Percentiles rank a stretch among this genome's conserved stretches.
phyloP scores from a whole-genome alignment of 768 basidiomycete species.

The Lentinula guzmanii region DNA sequence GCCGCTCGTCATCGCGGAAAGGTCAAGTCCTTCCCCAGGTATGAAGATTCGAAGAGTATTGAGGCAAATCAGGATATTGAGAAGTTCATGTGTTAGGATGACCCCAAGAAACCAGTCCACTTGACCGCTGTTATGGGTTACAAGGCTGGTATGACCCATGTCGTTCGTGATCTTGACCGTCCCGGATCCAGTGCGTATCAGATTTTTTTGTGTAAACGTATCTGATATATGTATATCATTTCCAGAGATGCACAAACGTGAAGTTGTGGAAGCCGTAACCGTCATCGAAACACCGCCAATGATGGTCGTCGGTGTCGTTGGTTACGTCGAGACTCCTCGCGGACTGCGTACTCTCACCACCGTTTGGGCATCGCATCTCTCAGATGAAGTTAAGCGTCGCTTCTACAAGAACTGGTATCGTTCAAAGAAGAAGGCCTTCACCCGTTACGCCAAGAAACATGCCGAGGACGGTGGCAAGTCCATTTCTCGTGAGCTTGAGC shows the following conservation, averaged over 20 bases:
- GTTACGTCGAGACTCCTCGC: slow-evolving; percentile 99
- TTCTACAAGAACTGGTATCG: slow-evolving; percentile 99
- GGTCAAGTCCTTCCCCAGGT: slow-evolving; percentile 99
- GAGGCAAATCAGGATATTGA: background rate
- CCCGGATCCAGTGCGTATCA: slow-evolving; percentile 90
- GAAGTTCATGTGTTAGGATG: slow-evolving; percentile 59
- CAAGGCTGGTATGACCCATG: slow-evolving; percentile 99
- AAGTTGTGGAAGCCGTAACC: slow-evolving; percentile 97
- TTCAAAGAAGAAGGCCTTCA: slow-evolving; percentile 99
- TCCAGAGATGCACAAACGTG: slow-evolving; percentile 99
- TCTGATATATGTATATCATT: background rate
- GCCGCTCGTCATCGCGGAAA: slow-evolving; percentile 96
- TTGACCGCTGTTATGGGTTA: slow-evolving; percentile 98
- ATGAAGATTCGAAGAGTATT: slow-evolving; percentile 16
- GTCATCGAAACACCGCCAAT: slow-evolving; percentile 96
- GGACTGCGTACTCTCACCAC: slow-evolving; percentile 98
- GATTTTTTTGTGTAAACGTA: background rate
- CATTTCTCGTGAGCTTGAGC: slow-evolving; percentile 92
- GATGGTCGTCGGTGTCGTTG: slow-evolving; percentile 95
- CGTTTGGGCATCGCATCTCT: slow-evolving; percentile 97
- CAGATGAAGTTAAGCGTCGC: slow-evolving; percentile 95
- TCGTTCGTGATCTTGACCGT: slow-evolving; percentile 98
- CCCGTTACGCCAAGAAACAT: slow-evolving; percentile 99
- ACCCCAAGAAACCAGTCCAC: slow-evolving; percentile 98
- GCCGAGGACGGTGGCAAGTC: slow-evolving; percentile 93